Base-by-base conservation (phyloP, 345 rosid species). In the Litchi chinensis region DNA sequence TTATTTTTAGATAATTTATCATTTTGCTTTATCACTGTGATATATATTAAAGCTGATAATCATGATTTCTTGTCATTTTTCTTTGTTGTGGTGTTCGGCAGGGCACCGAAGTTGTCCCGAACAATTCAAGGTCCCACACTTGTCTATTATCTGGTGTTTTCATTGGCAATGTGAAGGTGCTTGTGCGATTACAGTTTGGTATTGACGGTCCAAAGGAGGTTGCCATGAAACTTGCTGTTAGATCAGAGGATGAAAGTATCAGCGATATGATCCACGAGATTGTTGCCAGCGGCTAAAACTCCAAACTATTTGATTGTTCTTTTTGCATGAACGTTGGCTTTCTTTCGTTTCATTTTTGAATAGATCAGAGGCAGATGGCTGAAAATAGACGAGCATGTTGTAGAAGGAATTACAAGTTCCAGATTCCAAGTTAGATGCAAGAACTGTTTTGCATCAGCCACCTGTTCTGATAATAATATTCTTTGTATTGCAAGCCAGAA, bases 41-140 rank as follows among this genome's bases (percentile, higher is more conserved):
- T 60, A 11, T 40, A 18, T n/a, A 21, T 64, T 19, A 64, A 57
- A 26, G 68, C 74, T 77, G 76, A 73, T 65, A 40, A 41, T 41
- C 56, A n/a, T 40, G 13, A 50, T 67, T 13, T 32, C 40, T 41
- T n/a, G 43, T 37, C 0, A 13, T 32, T 46, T 46, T 9, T 10
- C 24, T 68, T 65, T 71, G 50, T 40, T 46, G 1, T 26, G 82
- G 74, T 67, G 48, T 54, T 63, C 18, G 75, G 62, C 83, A 95
- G 99, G 97, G 99, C 28, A 91, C 99, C 6, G 99, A 92, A 82
- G 89, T 85, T 48, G 89, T 96, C 48, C 87, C 94, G 6, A 84
- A 75, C 91, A 96, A 94, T 82, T 92, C 99, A 75, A 93, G 98
- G 89, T 96, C 99, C 65, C 99, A 96, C 86, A 82, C 97, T 0